Percentiles rank a stretch among this genome's conserved stretches.
Evolutionary conservation across 306 rosid genomes (phyloP).

Genomic region (Cotoneaster glaucophyllus): DNA sequence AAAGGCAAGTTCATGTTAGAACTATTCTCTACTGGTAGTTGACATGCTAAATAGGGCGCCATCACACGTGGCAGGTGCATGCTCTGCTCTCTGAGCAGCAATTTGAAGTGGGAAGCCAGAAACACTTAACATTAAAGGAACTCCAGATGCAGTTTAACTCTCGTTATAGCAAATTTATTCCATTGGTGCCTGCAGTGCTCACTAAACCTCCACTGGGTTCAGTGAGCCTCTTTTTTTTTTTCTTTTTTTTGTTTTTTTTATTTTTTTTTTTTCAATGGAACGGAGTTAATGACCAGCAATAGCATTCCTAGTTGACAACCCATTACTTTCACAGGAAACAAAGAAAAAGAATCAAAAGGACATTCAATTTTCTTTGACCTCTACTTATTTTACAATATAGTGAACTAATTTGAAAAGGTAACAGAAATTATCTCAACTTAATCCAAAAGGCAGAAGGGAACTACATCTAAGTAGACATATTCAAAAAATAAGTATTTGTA

Average conservation of each 20-base stretch:
- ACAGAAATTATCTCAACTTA: neutral
- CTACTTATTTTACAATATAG: neutral
- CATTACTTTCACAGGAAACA: neutral
- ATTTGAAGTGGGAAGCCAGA: neutral
- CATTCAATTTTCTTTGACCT: neutral
- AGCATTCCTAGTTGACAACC: neutral
- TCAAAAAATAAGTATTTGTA: slow-evolving; percentile 15
- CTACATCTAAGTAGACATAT: slow-evolving; percentile 1
- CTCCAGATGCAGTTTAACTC: neutral
- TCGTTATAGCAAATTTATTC: neutral
- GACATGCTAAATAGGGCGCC: neutral
- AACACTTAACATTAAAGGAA: neutral
- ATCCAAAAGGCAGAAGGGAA: neutral
- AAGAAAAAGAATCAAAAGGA: neutral
- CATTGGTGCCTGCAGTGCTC: neutral
- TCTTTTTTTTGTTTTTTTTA: neutral
- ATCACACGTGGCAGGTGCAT: neutral
- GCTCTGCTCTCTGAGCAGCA: neutral
- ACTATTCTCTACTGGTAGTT: neutral
- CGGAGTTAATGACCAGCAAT: neutral
- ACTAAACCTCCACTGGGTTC: neutral
- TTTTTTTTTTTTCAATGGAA: neutral
- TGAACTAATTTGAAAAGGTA: neutral
- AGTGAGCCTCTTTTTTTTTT: neutral
- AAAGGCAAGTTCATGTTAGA: neutral